Evolutionary conservation across 2,329 filamentous ascomycete species (phyloP).

Genomic region (Pseudogymnoascus sp.): DNA sequence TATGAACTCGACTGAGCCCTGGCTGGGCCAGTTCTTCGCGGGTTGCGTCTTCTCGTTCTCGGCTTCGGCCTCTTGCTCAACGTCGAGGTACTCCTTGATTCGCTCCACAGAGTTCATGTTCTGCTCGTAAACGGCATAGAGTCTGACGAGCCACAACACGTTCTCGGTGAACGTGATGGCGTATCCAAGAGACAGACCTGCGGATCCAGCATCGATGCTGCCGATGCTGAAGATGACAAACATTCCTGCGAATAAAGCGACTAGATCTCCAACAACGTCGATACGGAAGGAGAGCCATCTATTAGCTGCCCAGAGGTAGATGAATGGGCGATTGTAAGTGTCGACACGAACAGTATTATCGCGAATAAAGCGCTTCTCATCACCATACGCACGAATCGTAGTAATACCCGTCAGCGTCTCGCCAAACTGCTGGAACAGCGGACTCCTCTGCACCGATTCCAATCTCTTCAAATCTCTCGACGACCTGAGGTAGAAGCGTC

Average conservation of each 20-base stretch:
- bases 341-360: slow-evolving; percentile 88
- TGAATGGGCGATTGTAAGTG: slow-evolving; percentile 83
- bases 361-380: slow-evolving; percentile 84
- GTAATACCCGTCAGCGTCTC: slow-evolving; percentile 92
- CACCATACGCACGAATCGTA: slow-evolving; percentile 92
- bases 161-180: slow-evolving; percentile 97
- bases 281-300: slow-evolving; percentile 93
- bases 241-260: slow-evolving; percentile 86
- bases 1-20: slow-evolving; percentile 80
- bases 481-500: slow-evolving; percentile 79
- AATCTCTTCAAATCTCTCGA: slow-evolving; percentile 94
- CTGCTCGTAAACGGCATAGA: slow-evolving; percentile 93
- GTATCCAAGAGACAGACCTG: slow-evolving; percentile 89
- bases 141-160: slow-evolving; percentile 87
- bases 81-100: slow-evolving; percentile 92
- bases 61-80: slow-evolving; percentile 82
- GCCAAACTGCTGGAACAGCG: slow-evolving; percentile 94
- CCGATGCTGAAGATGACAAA: slow-evolving; percentile 83
- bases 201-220: slow-evolving; percentile 79
- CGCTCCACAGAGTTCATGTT: slow-evolving; percentile 99
- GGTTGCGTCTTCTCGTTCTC: slow-evolving; percentile 74
- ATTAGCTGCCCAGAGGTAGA: slow-evolving; percentile 94
- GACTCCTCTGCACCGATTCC: slow-evolving; percentile 89
- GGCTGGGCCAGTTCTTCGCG: slow-evolving; percentile 71
- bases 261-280: slow-evolving; percentile 81